These are phyloP conservation scores for Leccinum obscurum DNA, from an alignment of 768 basidiomycete genomes.

Conservation along the genomic window DNA sequence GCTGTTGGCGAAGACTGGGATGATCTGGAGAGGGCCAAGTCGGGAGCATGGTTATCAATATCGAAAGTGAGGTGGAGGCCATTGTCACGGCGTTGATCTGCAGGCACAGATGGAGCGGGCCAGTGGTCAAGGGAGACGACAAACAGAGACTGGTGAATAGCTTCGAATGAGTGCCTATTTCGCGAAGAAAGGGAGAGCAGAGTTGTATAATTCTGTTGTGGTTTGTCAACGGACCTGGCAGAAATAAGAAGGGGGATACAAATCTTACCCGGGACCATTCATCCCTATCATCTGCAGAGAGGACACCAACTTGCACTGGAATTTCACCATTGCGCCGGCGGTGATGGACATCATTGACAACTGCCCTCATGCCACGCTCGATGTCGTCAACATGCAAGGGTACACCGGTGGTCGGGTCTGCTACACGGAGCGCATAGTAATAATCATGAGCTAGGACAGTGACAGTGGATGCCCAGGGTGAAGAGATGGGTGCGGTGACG, in stretches of 20 bases:
- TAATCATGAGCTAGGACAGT: constrained; percentile 75
- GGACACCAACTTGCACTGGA: constrained; percentile 61
- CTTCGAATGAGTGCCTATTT: constrained; percentile 61
- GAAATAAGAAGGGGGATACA: neutral
- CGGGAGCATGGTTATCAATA: constrained; percentile 22
- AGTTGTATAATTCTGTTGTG: constrained; percentile 58
- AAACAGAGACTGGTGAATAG: constrained; percentile 75
- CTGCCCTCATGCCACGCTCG: constrained; percentile 44
- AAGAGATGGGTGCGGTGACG: constrained; percentile 43
- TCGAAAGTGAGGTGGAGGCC: constrained; percentile 35
- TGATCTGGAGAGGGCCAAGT: constrained; percentile 5
- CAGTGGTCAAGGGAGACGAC: constrained; percentile 80
- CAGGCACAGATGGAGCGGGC: constrained; percentile 39
- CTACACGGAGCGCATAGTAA: constrained; percentile 74
- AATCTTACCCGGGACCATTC: constrained; percentile 70
- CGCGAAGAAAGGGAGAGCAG: constrained; percentile 64
- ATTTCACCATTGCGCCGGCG: constrained; percentile 53
- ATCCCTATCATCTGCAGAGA: constrained; percentile 82
- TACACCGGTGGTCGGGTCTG: constrained; percentile 32
- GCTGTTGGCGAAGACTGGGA: constrained; percentile 9
- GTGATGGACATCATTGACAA: constrained; percentile 57
- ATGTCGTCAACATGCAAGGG: constrained; percentile 41
- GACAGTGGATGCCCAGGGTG: constrained; percentile 48
- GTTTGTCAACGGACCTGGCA: neutral
- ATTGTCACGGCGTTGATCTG: constrained; percentile 13